Conservation (phyloP, 2,329 filamentous ascomycete species). For the Ophiocordyceps australis region DNA sequence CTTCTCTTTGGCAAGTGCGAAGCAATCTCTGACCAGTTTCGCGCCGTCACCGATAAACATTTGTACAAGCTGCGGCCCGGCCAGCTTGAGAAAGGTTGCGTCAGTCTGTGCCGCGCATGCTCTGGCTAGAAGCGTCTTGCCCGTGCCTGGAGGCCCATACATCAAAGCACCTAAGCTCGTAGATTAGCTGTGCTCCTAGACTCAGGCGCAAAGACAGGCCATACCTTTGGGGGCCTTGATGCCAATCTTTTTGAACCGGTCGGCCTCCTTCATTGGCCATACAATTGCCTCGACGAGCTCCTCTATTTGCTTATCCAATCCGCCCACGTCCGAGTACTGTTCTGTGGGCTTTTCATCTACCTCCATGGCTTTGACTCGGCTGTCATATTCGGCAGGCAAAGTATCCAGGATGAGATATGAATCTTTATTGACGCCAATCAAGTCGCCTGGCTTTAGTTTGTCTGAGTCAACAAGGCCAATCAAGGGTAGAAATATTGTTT, state of each 20-base stretch:
- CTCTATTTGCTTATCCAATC: constrained; percentile 96
- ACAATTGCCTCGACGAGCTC: constrained; percentile 97
- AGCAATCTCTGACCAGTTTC: constrained; percentile 93
- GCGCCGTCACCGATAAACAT: constrained; percentile 99
- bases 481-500: constrained; percentile 94
- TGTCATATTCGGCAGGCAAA: constrained; percentile 93
- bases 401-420: constrained; percentile 96
- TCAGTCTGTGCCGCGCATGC: constrained; percentile 96
- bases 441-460: constrained; percentile 82
- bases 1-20: constrained; percentile 95
- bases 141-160: constrained; percentile 87
- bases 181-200: neutral
- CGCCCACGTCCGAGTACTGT: constrained; percentile 96
- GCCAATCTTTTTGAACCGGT: constrained; percentile 98
- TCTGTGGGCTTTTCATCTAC: constrained; percentile 99
- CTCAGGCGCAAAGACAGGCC: neutral
- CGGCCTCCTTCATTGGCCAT: constrained; percentile 99
- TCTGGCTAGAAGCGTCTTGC: constrained; percentile 81
- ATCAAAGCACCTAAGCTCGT: constrained; percentile 62
- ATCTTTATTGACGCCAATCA: constrained; percentile 98
- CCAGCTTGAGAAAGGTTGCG: constrained; percentile 95
- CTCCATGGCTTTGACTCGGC: constrained; percentile 98
- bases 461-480: constrained; percentile 95
- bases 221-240: constrained; percentile 98
- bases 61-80: constrained; percentile 91